Conservation (phyloP, 768 basidiomycete genomes). For the Trametes coccinea region DNA sequence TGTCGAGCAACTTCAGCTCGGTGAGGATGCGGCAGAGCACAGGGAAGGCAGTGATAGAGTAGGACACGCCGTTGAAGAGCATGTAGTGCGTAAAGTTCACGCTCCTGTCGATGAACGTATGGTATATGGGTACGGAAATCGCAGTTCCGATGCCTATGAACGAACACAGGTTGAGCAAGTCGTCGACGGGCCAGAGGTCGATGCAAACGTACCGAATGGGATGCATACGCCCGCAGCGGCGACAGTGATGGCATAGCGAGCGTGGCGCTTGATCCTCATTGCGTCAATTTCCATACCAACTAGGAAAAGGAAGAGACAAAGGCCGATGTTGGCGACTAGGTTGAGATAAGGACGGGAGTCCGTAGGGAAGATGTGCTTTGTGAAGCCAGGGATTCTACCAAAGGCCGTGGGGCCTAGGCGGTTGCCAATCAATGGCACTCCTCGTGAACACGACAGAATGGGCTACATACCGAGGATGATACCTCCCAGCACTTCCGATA, state of each 20-base stretch:
- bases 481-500: slow-evolving; percentile 90
- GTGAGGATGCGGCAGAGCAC: slow-evolving; percentile 85
- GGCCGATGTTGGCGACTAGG: slow-evolving; percentile 74
- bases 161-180: not conserved
- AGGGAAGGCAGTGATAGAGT: slow-evolving; percentile 81
- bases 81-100: slow-evolving; percentile 81
- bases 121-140: slow-evolving; percentile 71
- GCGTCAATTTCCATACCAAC: slow-evolving; percentile 85
- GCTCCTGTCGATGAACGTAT: slow-evolving; percentile 54
- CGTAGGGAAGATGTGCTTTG: slow-evolving; percentile 38
- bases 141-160: slow-evolving; percentile 69
- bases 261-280: slow-evolving; percentile 64
- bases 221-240: slow-evolving; percentile 69
- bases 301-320: slow-evolving; percentile 79
- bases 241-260: slow-evolving; percentile 55
- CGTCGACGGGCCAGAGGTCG: not conserved
- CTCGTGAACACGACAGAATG: not conserved
- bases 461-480: slow-evolving; percentile 60
- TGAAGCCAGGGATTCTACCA: slow-evolving; percentile 79
- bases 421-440: slow-evolving; percentile 44
- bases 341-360: slow-evolving; percentile 57
- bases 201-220: slow-evolving; percentile 47
- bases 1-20: slow-evolving; percentile 79
- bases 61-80: slow-evolving; percentile 81
- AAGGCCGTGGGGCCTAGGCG: slow-evolving; percentile 60